Base-by-base conservation (phyloP, 352 stramenopile species). In the Pythium guiyangense region DNA sequence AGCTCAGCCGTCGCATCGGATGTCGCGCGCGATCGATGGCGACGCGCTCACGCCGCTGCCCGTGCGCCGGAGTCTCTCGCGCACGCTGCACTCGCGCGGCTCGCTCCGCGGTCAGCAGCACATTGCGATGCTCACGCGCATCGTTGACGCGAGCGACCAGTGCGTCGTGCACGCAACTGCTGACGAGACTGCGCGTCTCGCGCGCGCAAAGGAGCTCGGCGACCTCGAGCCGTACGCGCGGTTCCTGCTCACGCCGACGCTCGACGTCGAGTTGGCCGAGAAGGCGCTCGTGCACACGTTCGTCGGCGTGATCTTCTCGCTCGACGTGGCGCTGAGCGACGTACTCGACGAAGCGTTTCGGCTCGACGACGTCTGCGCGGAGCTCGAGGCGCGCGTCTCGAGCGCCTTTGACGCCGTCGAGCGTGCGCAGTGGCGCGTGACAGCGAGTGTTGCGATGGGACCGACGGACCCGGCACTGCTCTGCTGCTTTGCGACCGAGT, bases 241-340 rank as follows among this genome's bases (percentile, higher is more conserved):
- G 1, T 74, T 73, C 39, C 54, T 90, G 8, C 61, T 84, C 37
- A 71, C 73, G 4, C 57, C 75, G 6, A 79, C 73, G 14, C 60
- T 88, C 0, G 63, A 90, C 22, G 64, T 77, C 27, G 74, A 84
- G 5, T 50, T 54, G 6, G 74, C 67, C 29, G 77, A 90, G 48
- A 55, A 63, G 11, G 55, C 59, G 2, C 55, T 88, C 0, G 70
- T 88, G 0, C 75, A 74, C 8, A 86, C 58, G 27, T 90, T 87
- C 29, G 79, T 81, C 0, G 77, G 77, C 5, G 58, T 88, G 39
- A 55, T 90, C 1, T 88, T 76, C 42, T 84, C 73, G 5, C 63
- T 90, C 8, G 53, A 70, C 1, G 73, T 87, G 9, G 37, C 66
- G 0, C 27, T 69, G 2, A 55, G 71, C 5, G 72, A 74, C 10